These are phyloP conservation scores for Penicillium sp. DNA, from an alignment of 2,329 filamentous ascomycete genomes.

Conservation along the genomic window DNA sequence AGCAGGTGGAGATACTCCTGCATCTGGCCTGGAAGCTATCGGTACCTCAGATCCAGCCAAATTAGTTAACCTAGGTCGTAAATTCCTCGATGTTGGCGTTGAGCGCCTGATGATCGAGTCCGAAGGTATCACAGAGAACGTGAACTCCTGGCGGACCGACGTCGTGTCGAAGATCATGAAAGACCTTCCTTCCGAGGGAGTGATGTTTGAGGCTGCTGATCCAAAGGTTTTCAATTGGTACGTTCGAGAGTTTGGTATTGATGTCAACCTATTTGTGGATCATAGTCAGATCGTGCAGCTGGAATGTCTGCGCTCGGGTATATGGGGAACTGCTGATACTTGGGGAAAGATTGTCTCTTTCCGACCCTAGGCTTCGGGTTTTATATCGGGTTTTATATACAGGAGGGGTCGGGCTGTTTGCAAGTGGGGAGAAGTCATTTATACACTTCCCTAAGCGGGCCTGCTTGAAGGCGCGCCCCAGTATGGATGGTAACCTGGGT, in stretches of 20 bases:
- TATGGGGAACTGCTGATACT: conserved; percentile 57
- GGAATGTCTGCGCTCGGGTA: conserved; percentile 51
- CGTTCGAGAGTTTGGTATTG: conserved; percentile 55
- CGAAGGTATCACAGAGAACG: conserved; percentile 60
- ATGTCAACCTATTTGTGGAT: conserved; percentile 58
- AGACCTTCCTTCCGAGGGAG: conserved; percentile 51
- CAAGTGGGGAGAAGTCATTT: background rate
- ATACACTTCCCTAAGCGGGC: background rate
- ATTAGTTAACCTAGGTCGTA: conserved; percentile 49
- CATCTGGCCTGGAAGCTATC: conserved; percentile 47
- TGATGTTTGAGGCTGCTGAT: conserved; percentile 60
- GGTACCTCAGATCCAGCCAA: conserved; percentile 52
- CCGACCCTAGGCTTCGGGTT: conserved; percentile 11
- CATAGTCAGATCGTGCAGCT: conserved; percentile 59
- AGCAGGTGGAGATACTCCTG: conserved; percentile 53
- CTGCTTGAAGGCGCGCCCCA: background rate
- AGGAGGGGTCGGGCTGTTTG: background rate
- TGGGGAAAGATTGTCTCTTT: conserved; percentile 53
- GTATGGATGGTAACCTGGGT: no score
- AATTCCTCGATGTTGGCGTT: conserved; percentile 53
- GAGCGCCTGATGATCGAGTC: conserved; percentile 59
- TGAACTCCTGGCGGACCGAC: conserved; percentile 54
- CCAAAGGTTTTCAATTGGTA: conserved; percentile 58
- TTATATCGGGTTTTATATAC: no score
- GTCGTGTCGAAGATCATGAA: conserved; percentile 54